Evolutionary conservation across 2,329 filamentous ascomycete species (phyloP), one percentile per base, ranked within the genome.

Genomic region (Ploettnerulaceae sp.): DNA sequence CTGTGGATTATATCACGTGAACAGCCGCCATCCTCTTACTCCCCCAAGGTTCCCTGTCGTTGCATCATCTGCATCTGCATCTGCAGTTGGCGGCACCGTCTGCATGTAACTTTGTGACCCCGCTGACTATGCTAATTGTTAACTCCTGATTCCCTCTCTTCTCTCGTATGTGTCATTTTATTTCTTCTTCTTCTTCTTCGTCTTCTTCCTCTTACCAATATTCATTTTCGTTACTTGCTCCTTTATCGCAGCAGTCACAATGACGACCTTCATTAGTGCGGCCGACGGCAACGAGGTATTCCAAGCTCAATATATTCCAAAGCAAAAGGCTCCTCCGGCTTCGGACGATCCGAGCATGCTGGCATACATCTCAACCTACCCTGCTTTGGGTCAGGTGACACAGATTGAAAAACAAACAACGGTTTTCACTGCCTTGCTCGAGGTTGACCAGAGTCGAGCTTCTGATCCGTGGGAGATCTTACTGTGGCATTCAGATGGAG

Each of bases 321-420:
- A 58, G 24, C 61, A 63, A 47, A 64, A 61, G 45, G 43, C 42
- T 11, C 53, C 53, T 47, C 52, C 52, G 20, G 15, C 55, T 36
- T 45, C 49, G 25, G 54, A 73, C 69, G 66, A 67, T 64, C 58
- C 61, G 76, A 65, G 75, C 75, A 64, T 64, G 62, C 62, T 61
- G 60, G 73, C 76, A 17, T 70, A 72, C 51, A 65, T 84, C 11
- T 75, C 72, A 4, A 79, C 73, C 49, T 82, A 81, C 59, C 90
- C 90, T 9, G 79, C 88, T 1, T 67, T 95, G 41, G 87, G 83
- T 2, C 86, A 90, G 62, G 75, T 86, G 18, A 89, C 87, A 1
- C 72, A 77, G 38, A 61, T 86, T 15, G 65, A 70, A 20, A 61
- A 63, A 15, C 59, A 60, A 2, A 56, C 74, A 59, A 69, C 84